phyloP scores from a whole-genome alignment of 345 rosid species.

The Boechera divaricarpa region DNA sequence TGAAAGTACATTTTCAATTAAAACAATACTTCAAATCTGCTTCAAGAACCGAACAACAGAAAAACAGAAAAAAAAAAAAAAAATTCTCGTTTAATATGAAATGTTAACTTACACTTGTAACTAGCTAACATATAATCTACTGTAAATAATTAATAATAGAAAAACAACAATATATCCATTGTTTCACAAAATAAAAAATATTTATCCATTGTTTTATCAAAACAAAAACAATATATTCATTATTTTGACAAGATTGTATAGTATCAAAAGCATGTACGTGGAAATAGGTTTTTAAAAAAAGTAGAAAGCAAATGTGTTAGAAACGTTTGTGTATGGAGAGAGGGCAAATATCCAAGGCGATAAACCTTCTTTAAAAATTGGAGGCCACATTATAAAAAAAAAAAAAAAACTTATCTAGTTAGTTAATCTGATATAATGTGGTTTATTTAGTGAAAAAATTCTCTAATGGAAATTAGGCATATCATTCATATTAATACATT shows the following conservation, averaged over 20 bases:
- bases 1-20: not conserved
- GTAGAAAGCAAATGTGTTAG: no score
- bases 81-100: not conserved
- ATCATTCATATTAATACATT: no score
- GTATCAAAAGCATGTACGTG: not conserved
- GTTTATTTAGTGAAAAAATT: no score
- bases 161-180: not conserved
- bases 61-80: not conserved
- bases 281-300: no score
- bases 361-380: no score
- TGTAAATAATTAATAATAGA: not conserved
- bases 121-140: not conserved
- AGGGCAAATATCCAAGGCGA: no score
- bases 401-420: no score
- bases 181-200: not conserved
- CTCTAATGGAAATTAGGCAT: no score
- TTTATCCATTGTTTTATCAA: not conserved
- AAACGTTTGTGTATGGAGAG: no score
- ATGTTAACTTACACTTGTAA: not conserved
- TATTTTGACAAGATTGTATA: no score
- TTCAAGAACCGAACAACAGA: not conserved
- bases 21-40: not conserved
- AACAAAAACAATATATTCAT: not conserved
- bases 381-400: no score
- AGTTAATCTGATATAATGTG: no score